Conservation (phyloP, 306 rosid genomes). For the Quercus berberidifolia region DNA sequence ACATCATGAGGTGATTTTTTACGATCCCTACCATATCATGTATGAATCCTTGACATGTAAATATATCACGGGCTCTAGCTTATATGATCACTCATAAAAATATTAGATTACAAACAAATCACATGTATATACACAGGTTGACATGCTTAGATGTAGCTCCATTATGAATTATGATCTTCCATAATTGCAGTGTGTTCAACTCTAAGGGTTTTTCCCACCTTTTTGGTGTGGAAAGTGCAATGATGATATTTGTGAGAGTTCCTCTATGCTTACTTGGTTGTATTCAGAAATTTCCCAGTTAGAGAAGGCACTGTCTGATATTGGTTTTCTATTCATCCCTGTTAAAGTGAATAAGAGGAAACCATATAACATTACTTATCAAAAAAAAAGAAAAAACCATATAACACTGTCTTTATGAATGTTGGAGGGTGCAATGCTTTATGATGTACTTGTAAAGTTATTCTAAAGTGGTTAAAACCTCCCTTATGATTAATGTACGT, state of each 20-base stretch:
- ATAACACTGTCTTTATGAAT: neutral
- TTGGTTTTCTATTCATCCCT: too few species aligned
- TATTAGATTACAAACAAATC: neutral
- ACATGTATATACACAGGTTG: neutral
- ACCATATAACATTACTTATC: too few species aligned
- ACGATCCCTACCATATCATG: neutral
- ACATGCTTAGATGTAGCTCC: neutral
- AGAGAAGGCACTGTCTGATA: too few species aligned
- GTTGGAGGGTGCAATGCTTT: neutral
- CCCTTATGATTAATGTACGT: neutral
- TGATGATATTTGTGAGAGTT: neutral
- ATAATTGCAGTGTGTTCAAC: neutral
- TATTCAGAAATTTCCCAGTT: neutral
- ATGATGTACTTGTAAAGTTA: neutral
- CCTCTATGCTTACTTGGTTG: neutral
- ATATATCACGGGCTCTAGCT: neutral
- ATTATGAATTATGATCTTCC: neutral
- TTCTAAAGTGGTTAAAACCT: neutral
- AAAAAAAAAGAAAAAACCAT: too few species aligned
- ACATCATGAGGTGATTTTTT: slow-evolving; percentile 72
- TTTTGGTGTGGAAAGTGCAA: neutral
- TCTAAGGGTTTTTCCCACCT: neutral
- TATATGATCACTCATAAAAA: neutral
- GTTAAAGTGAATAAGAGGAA: neutral
- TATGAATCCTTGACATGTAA: neutral